These are phyloP conservation scores for Barbatosphaeria neglecta DNA, from an alignment of 495 filamentous ascomycete genomes.

Conservation along the genomic window DNA sequence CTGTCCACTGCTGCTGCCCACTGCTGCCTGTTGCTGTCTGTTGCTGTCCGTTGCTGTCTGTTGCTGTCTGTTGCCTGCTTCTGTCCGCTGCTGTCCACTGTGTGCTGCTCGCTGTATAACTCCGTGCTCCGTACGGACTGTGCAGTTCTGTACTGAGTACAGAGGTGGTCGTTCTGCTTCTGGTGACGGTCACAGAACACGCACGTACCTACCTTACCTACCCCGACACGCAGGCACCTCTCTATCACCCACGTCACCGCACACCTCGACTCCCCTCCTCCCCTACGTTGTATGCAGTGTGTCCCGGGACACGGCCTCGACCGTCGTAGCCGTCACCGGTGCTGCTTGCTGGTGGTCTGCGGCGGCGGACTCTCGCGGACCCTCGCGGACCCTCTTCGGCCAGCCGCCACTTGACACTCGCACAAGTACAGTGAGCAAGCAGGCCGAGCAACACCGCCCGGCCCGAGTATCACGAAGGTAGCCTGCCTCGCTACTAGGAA, in stretches of 20 bases:
- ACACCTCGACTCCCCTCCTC: background rate
- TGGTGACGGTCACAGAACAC: too few species aligned
- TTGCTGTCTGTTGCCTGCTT: too few species aligned
- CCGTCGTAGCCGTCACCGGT: too few species aligned
- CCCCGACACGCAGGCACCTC: too few species aligned
- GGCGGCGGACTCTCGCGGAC: background rate
- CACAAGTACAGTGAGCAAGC: background rate
- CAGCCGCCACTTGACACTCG: too few species aligned
- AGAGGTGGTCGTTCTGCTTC: too few species aligned
- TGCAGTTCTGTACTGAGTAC: too few species aligned
- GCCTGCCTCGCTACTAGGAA: too few species aligned
- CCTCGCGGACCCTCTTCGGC: background rate
- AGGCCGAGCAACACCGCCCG: background rate
- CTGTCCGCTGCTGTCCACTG: background rate
- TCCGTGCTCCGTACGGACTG: background rate
- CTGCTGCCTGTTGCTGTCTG: background rate
- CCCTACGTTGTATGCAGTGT: background rate
- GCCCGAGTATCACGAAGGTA: background rate
- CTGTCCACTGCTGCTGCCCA: background rate
- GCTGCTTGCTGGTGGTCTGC: background rate
- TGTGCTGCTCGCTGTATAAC: background rate
- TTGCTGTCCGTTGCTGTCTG: background rate
- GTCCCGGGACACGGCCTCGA: background rate
- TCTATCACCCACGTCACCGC: too few species aligned
- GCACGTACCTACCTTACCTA: too few species aligned